Conservation (phyloP, 2,329 filamentous ascomycete genomes). For the Colletotrichum godetiae region DNA sequence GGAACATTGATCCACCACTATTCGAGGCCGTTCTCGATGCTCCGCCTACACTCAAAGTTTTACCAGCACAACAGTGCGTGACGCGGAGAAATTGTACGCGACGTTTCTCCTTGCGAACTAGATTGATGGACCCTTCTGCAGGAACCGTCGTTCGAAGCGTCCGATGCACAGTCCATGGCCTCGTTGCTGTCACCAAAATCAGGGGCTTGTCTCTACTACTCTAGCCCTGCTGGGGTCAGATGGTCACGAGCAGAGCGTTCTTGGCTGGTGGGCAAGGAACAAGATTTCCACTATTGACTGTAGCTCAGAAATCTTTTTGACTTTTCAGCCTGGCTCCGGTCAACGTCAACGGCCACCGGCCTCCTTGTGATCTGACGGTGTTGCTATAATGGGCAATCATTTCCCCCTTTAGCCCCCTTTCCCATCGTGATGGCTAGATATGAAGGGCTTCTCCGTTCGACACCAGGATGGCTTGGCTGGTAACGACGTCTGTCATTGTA, state of each 20-base stretch:
- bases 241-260: neutral
- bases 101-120: constrained; percentile 12
- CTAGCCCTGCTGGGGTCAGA: neutral
- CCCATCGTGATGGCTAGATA: neutral
- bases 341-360: constrained; percentile 9
- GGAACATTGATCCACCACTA: constrained; percentile 11
- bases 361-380: neutral
- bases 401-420: neutral
- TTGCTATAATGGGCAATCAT: constrained; percentile 2
- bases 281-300: constrained; percentile 5
- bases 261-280: neutral
- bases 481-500: neutral
- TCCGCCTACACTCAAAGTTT: neutral
- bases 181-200: neutral
- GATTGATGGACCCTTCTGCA: constrained; percentile 12
- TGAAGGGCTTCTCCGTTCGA: neutral
- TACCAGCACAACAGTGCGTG: constrained; percentile 8
- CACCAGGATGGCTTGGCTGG: neutral
- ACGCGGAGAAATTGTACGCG: constrained; percentile 3
- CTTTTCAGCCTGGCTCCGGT: neutral
- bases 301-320: neutral
- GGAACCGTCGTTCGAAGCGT: constrained; percentile 17
- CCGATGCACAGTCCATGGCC: constrained; percentile 12
- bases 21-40: constrained; percentile 5
- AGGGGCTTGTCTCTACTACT: constrained; percentile 1